Evolutionary conservation across 75 land plant species (phyloP).

Genomic region (Picea sitchensis): DNA sequence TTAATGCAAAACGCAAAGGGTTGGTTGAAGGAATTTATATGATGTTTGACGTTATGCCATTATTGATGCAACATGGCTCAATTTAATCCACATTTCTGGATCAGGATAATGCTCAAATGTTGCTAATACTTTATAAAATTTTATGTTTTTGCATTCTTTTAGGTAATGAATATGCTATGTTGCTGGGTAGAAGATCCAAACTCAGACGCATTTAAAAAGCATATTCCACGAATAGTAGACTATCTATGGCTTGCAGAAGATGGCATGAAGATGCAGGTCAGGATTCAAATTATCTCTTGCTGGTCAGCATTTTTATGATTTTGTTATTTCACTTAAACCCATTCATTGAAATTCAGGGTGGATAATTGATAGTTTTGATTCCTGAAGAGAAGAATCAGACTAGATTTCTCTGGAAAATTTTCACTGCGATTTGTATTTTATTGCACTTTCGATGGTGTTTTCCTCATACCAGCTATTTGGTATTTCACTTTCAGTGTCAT

Average conservation of each 20-base stretch:
- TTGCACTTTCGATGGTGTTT: background rate
- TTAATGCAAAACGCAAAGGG: too few species aligned
- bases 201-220: constrained; percentile 87
- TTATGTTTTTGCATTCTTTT: background rate
- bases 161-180: constrained; percentile 94
- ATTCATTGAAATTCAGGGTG: background rate
- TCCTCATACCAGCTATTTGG: background rate
- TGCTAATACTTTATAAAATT: too few species aligned
- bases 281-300: background rate
- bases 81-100: too few species aligned
- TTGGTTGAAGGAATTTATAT: too few species aligned
- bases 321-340: background rate
- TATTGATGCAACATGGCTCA: too few species aligned
- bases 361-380: background rate
- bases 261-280: constrained; percentile 99
- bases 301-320: background rate
- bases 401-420: background rate
- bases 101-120: too few species aligned
- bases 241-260: constrained; percentile 98
- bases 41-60: too few species aligned
- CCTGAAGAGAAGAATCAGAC: background rate
- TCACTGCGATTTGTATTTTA: background rate
- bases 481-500: constrained; percentile 48
- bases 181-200: constrained; percentile 96
- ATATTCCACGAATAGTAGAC: constrained; percentile 76